phyloP scores from a whole-genome alignment of 768 basidiomycete genomes.

The Auriculariales sp. region DNA sequence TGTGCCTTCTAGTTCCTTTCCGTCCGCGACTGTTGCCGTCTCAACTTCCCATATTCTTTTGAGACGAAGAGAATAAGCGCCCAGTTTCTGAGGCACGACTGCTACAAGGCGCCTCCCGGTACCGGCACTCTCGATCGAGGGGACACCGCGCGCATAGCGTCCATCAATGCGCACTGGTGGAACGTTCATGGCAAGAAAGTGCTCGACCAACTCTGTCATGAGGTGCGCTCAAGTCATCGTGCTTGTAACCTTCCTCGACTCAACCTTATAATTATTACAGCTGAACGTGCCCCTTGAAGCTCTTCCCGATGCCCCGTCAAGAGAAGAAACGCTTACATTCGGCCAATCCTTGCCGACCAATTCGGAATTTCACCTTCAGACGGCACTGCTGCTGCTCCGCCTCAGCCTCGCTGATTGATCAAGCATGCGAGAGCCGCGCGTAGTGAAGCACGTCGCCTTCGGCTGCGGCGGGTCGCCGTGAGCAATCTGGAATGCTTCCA shows the following conservation, averaged over 20 bases:
- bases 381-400: neutral
- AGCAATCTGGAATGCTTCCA: too few relatives aligned
- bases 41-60: too few relatives aligned
- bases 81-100: too few relatives aligned
- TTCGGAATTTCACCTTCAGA: neutral
- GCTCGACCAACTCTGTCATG: neutral
- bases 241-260: neutral
- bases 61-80: too few relatives aligned
- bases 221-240: neutral
- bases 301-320: neutral
- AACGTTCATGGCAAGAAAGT: neutral
- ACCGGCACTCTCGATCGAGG: too few relatives aligned
- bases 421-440: too few relatives aligned
- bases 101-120: too few relatives aligned
- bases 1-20: too few relatives aligned
- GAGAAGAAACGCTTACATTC: neutral
- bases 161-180: neutral
- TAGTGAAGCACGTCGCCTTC: too few relatives aligned
- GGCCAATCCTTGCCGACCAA: neutral
- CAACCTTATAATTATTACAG: neutral
- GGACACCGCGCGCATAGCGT: too few relatives aligned
- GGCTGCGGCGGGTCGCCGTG: too few relatives aligned
- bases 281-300: neutral
- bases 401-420: neutral
- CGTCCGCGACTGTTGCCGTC: too few relatives aligned